phyloP scores from a whole-genome alignment of 495 filamentous ascomycete species.

The Elaphomyces granulatus region DNA sequence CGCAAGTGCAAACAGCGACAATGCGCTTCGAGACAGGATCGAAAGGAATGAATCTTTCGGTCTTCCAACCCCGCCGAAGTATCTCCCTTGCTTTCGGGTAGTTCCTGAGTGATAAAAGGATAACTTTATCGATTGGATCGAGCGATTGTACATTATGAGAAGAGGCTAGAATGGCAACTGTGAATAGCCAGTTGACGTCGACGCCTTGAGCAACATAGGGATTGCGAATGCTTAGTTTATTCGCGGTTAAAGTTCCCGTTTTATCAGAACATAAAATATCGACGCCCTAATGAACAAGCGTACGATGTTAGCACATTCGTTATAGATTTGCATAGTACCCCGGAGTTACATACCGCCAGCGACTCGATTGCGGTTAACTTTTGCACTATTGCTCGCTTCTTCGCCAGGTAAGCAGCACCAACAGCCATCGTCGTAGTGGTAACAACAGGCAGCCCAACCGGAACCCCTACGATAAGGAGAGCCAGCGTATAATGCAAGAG shows the following conservation, averaged over 20 bases:
- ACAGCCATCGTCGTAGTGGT: conserved; percentile 96
- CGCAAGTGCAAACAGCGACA: conserved; percentile 44
- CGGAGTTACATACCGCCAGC: conserved; percentile 43
- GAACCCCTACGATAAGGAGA: conserved; percentile 86
- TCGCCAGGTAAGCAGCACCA: conserved; percentile 83
- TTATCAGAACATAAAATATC: conserved; percentile 98
- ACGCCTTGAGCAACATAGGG: conserved; percentile 58
- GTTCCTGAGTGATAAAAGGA: conserved; percentile 48
- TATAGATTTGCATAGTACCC: too few species aligned
- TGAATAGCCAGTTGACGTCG: conserved; percentile 65
- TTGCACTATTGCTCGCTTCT: conserved; percentile 93
- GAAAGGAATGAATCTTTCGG: conserved; percentile 56
- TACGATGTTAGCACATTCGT: conserved; percentile 4
- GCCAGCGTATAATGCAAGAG: conserved; percentile 55
- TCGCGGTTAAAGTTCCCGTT: conserved; percentile 57
- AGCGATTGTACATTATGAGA: conserved; percentile 60
- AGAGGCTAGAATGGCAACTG: conserved; percentile 54
- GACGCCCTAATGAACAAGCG: conserved; percentile 47
- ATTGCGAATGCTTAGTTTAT: conserved; percentile 56
- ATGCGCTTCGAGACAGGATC: conserved; percentile 66
- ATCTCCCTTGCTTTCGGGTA: conserved; percentile 54
- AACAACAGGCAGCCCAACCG: conserved; percentile 90
- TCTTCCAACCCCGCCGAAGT: conserved; percentile 49
- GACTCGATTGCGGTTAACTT: conserved; percentile 94
- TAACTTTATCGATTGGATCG: conserved; percentile 63